Evolutionary conservation across 306 rosid species (phyloP).

Genomic region (Carpinus viminea): DNA sequence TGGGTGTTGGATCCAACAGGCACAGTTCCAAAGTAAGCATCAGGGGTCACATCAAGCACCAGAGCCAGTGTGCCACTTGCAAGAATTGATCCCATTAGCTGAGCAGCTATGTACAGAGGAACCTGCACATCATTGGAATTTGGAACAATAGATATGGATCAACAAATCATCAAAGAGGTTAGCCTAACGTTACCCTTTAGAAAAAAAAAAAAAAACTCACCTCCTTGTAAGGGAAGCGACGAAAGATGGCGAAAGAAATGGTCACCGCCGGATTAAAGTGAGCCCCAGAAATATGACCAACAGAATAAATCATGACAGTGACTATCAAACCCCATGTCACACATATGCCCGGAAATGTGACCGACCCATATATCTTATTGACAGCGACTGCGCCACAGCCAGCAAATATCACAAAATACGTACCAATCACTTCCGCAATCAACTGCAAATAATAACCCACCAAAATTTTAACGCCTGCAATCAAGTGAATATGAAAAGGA

Average conservation of each 20-base stretch:
- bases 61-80: slow-evolving; percentile 37
- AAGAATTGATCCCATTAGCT: slow-evolving; percentile 34
- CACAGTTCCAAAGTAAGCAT: slow-evolving; percentile 35
- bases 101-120: slow-evolving; percentile 33
- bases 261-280: slow-evolving; percentile 44
- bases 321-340: slow-evolving; percentile 44
- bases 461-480: background rate
- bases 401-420: slow-evolving; percentile 39
- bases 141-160: background rate
- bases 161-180: too few relatives aligned
- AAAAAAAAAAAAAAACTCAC: background rate
- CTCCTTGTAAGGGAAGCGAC: slow-evolving; percentile 28
- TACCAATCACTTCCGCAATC: slow-evolving; percentile 39
- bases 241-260: slow-evolving; percentile 27
- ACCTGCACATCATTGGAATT: slow-evolving; percentile 16
- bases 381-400: slow-evolving; percentile 44
- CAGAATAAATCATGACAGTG: slow-evolving; percentile 38
- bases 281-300: slow-evolving; percentile 46
- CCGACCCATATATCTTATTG: slow-evolving; percentile 26
- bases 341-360: slow-evolving; percentile 41
- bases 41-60: slow-evolving; percentile 18
- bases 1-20: slow-evolving; percentile 37
- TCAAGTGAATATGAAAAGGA: too few relatives aligned
- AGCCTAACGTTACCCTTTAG: too few relatives aligned
- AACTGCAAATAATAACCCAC: slow-evolving; percentile 13